These are phyloP conservation scores for Caryopteris hybrid DNA, from an alignment of 305 asterid species.

Conservation along the genomic window DNA sequence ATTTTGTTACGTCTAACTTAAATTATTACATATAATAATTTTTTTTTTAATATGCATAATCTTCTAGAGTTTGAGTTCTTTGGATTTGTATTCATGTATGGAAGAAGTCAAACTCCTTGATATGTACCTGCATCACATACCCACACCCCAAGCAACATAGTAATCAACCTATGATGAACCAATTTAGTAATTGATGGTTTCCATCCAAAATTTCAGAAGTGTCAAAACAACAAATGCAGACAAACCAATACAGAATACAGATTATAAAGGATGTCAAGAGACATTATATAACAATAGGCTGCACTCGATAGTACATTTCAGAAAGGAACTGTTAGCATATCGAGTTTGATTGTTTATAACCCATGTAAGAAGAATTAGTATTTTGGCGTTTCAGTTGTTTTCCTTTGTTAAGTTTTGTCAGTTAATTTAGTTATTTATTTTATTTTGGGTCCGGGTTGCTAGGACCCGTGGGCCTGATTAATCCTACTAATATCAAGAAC, in stretches of 20 bases:
- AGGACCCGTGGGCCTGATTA: too few species aligned
- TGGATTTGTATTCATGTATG: not conserved
- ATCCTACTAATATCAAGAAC: too few species aligned
- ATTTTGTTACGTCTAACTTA: too few species aligned
- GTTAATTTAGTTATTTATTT: too few species aligned
- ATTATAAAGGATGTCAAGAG: not conserved
- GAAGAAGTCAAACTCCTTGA: not conserved
- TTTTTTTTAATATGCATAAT: too few species aligned
- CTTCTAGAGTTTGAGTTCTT: not conserved
- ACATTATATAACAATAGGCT: not conserved
- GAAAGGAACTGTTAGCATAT: not conserved
- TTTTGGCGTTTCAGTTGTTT: too few species aligned
- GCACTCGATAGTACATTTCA: not conserved
- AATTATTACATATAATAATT: too few species aligned
- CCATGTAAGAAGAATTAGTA: too few species aligned
- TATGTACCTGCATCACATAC: not conserved
- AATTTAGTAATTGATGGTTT: not conserved
- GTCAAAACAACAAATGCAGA: not conserved
- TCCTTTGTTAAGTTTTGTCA: too few species aligned
- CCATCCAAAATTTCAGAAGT: not conserved
- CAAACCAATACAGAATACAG: conserved; percentile 1
- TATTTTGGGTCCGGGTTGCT: too few species aligned
- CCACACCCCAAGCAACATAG: not conserved
- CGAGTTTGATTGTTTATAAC: too few species aligned
- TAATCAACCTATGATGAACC: not conserved